Percentiles rank a stretch among this genome's conserved stretches.
These are phyloP conservation scores for Saccharomyces hybrid DNA, from an alignment of 1,139 yeast genomes.

Conservation along the genomic window DNA sequence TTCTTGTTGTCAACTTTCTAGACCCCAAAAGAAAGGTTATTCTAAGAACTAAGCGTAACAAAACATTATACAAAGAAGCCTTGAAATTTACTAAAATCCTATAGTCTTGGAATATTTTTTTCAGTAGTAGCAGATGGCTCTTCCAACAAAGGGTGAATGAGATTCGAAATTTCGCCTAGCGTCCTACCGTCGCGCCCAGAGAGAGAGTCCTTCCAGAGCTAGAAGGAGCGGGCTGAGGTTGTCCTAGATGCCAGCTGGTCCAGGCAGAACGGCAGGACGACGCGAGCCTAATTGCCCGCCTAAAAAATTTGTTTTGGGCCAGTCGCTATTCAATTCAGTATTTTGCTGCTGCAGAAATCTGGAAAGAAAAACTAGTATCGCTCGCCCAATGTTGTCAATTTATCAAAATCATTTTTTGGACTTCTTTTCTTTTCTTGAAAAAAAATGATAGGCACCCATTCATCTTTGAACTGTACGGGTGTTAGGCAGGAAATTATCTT, in stretches of 20 bases:
- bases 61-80: background rate
- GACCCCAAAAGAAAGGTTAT: background rate
- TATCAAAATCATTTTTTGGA: background rate
- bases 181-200: background rate
- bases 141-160: background rate
- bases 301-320: background rate
- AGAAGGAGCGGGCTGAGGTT: background rate
- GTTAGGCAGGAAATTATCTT: background rate
- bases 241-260: background rate
- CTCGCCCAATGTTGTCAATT: background rate
- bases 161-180: background rate
- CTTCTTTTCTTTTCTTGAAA: background rate
- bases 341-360: background rate
- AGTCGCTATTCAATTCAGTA: background rate
- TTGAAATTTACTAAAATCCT: background rate
- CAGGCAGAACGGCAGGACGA: background rate
- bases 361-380: background rate
- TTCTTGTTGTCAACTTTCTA: slow-evolving; percentile 2
- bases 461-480: background rate
- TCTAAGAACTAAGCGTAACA: background rate
- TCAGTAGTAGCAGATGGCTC: background rate
- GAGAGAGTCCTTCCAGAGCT: background rate
- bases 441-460: background rate
- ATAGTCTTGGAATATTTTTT: background rate
- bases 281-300: background rate